Percentiles rank a stretch among this genome's conserved stretches.
These are phyloP conservation scores for Vigna angularis DNA, from an alignment of 306 rosid species.

Conservation along the genomic window DNA sequence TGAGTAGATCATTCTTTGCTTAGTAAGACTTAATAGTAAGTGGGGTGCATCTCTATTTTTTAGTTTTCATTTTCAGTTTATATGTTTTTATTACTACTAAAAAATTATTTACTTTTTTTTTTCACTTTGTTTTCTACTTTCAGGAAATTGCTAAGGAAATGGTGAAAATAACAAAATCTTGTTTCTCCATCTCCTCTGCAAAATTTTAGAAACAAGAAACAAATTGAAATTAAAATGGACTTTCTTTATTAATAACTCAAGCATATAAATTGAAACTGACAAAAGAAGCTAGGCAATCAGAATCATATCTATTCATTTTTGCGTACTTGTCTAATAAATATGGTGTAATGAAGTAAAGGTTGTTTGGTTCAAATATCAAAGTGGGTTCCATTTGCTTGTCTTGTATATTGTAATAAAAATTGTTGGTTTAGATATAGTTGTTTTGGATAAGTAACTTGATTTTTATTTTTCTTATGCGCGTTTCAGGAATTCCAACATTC, in stretches of 20 bases:
- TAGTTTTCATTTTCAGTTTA: constrained; percentile 16
- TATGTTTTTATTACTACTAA: background rate
- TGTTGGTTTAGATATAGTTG: constrained; percentile 10
- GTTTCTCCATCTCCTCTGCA: background rate
- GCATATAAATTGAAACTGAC: background rate
- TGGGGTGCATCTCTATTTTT: background rate
- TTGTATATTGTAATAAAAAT: background rate
- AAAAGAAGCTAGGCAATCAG: background rate
- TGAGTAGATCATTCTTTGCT: background rate
- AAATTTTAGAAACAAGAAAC: constrained; percentile 9
- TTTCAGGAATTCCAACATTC: constrained; percentile 69
- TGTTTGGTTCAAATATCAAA: constrained; percentile 17
- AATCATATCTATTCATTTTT: background rate
- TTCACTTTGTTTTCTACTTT: background rate
- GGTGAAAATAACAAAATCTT: constrained; percentile 7
- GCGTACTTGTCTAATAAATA: constrained; percentile 21
- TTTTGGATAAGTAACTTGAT: constrained; percentile 22
- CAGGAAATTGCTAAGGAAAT: background rate
- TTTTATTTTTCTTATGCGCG: constrained; percentile 31
- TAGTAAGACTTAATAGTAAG: background rate
- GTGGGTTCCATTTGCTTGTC: constrained; percentile 21
- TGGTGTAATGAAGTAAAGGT: constrained; percentile 21
- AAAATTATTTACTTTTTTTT: background rate
- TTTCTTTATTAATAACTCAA: background rate
- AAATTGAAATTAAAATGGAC: background rate